Percentiles rank a stretch among this genome's conserved stretches.
These are phyloP conservation scores for Solanum chilense DNA, from an alignment of 257 asterid genomes.

Conservation along the genomic window DNA sequence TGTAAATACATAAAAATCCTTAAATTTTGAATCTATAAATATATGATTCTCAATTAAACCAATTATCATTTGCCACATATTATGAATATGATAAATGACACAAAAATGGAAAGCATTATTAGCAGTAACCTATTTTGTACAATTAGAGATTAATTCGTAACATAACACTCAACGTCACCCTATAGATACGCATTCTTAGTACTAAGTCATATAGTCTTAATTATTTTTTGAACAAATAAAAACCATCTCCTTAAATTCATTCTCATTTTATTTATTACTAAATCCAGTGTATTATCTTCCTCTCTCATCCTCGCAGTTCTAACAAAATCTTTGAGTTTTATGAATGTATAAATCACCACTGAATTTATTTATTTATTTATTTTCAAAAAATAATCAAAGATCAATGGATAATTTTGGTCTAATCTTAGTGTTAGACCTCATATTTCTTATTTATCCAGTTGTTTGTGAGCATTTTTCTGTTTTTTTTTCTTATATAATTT, in stretches of 20 bases:
- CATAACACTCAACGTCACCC: slow-evolving; percentile 1
- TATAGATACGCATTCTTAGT: slow-evolving; percentile 14
- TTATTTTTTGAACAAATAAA: neutral
- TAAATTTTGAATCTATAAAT: neutral
- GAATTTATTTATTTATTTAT: neutral
- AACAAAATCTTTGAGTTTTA: neutral
- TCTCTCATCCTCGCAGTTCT: neutral
- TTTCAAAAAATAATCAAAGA: neutral
- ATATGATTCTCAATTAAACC: neutral
- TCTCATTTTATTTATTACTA: neutral
- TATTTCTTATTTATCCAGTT: slow-evolving; percentile 16
- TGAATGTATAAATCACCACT: neutral
- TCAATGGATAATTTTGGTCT: slow-evolving; percentile 11
- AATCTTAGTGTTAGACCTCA: slow-evolving; percentile 7
- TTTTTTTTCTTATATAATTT: neutral
- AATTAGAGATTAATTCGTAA: neutral
- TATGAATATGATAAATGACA: neutral
- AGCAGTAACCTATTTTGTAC: neutral
- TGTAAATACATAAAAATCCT: neutral
- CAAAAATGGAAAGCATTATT: neutral
- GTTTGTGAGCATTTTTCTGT: slow-evolving; percentile 33
- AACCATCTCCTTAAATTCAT: neutral
- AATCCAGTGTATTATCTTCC: neutral
- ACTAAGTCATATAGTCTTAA: slow-evolving; percentile 10
- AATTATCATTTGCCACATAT: neutral